Base-by-base conservation (phyloP, 2,329 filamentous ascomycete genomes). In the Nectriaceae sp. region DNA sequence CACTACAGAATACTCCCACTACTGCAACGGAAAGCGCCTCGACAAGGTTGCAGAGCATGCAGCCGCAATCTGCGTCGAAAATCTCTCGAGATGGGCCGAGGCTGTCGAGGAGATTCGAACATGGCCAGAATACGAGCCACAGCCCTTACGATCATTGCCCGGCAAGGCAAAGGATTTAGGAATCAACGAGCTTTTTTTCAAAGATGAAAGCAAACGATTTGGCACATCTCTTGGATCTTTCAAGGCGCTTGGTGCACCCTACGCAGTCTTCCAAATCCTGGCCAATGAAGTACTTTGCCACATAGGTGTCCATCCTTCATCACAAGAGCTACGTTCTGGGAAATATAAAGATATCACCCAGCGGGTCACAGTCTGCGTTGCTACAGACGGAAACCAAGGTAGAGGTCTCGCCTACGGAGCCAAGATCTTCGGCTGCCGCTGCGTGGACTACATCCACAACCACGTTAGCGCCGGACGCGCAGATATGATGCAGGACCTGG, bases 371-470 rank as follows among this genome's bases (percentile, higher is more conserved):
- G 53, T 55, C 4, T 55, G 53, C 5, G 53, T 55, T 1, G 47
- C 53, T 11, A 55, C 53, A 6, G 53, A 55, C 18, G 50, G 53
- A 6, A 56, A 56, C 20, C 50, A 54, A 40, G 53, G 53, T 21
- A 13, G 47, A 11, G 45, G 47, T 3, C 51, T 54, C 4, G 48
- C 53, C 2, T 56, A 51, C 24, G 50, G 51, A 4, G 50, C 53
- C 4, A 53, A 49, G 4, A 33, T 47, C 2, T 55, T 55, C 21
- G 50, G 53, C 0, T 55, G 50, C 37, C 50, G 40, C 5, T 55
- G 50, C 15, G 44, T 55, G n/a, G 42, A 46, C 35, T 55, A 55
- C 21, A 53, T 55, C n/a, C 50, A 55, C 36, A 44, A 35, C 11
- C 42, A 55, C 19, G 50, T 55, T 4, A 53, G 44, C 31, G 10